phyloP scores from a whole-genome alignment of 2,329 filamentous ascomycete genomes.

The Phyllosticta citrichinensis region DNA sequence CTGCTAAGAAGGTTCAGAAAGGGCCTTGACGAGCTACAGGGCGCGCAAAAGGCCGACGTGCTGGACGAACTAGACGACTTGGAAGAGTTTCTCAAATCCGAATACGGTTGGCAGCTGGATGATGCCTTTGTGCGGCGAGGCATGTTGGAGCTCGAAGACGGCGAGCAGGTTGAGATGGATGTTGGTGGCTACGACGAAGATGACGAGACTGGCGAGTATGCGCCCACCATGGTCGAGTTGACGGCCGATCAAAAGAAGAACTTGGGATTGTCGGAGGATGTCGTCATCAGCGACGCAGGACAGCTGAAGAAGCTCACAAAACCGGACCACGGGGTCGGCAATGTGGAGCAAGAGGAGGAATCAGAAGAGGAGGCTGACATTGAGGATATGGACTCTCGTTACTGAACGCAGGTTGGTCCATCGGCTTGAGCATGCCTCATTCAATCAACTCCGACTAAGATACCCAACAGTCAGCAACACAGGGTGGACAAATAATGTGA shows the following conservation, averaged over 20 bases:
- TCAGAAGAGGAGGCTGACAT: conserved; percentile 29
- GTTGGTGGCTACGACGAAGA: conserved; percentile 46
- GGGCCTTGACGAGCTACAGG: conserved; percentile 39
- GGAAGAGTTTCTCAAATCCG: conserved; percentile 42
- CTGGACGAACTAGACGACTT: conserved; percentile 45
- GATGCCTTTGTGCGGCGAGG: conserved; percentile 46
- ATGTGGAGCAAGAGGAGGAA: conserved; percentile 19
- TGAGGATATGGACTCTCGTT: conserved; percentile 30
- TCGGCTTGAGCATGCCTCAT: not conserved
- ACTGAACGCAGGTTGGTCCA: conserved; percentile 12
- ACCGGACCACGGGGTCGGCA: conserved; percentile 5
- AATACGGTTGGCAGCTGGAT: conserved; percentile 50
- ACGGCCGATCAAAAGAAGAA: conserved; percentile 33
- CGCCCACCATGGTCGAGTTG: conserved; percentile 49
- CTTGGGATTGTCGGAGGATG: conserved; percentile 21
- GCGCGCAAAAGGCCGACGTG: conserved; percentile 33
- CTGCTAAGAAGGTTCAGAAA: conserved; percentile 44
- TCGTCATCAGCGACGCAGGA: conserved; percentile 14
- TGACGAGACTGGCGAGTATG: conserved; percentile 56
- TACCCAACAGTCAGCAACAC: too few relatives aligned
- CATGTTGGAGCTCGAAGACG: conserved; percentile 52
- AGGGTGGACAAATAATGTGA: too few relatives aligned
- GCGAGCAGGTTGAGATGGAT: conserved; percentile 52
- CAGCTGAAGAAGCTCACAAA: conserved; percentile 26
- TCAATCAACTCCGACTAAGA: not conserved